Evolutionary conservation across 2,329 filamentous ascomycete species (phyloP).

Genomic region (Aspergillus fischeri): DNA sequence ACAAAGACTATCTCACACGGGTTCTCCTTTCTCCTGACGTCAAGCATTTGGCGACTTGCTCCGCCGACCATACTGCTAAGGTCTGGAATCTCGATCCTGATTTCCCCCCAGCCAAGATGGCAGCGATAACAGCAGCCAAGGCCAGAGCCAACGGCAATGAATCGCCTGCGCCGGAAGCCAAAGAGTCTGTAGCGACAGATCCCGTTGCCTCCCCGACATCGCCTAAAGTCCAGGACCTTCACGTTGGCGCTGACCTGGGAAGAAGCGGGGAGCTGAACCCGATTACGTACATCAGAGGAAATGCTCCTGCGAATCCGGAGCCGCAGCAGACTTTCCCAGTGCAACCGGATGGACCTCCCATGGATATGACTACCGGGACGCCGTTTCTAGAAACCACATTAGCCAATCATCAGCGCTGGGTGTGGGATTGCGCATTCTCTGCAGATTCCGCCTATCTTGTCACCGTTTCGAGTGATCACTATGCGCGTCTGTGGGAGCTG

Average conservation of each 20-base stretch:
- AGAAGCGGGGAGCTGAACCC: slow-evolving; percentile 15
- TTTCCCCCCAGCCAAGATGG: slow-evolving; percentile 38
- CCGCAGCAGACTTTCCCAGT: slow-evolving; percentile 31
- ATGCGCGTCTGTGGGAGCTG: slow-evolving; percentile 87
- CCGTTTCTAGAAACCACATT: slow-evolving; percentile 80
- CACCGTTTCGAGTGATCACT: slow-evolving; percentile 90
- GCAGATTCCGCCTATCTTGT: slow-evolving; percentile 91
- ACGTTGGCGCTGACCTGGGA: slow-evolving; percentile 19
- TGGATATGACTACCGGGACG: slow-evolving; percentile 48
- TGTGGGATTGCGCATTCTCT: slow-evolving; percentile 95
- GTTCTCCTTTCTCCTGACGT: slow-evolving; percentile 90
- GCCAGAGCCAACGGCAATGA: slow-evolving; percentile 13
- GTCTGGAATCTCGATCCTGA: slow-evolving; percentile 92
- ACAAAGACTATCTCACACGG: slow-evolving; percentile 88
- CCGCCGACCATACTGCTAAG: slow-evolving; percentile 88
- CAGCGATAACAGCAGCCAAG: slow-evolving; percentile 19
- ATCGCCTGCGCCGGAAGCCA: background rate
- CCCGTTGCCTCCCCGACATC: slow-evolving; percentile 15
- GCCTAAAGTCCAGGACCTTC: slow-evolving; percentile 16
- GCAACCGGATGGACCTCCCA: slow-evolving; percentile 37
- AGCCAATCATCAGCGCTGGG: slow-evolving; percentile 89
- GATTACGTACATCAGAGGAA: slow-evolving; percentile 26
- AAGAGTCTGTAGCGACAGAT: slow-evolving; percentile 7
- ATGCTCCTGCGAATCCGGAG: slow-evolving; percentile 22
- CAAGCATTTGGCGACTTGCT: slow-evolving; percentile 89